These are phyloP conservation scores for Rhytidhysteron rufulum DNA, from an alignment of 2,329 filamentous ascomycete genomes.

Conservation along the genomic window DNA sequence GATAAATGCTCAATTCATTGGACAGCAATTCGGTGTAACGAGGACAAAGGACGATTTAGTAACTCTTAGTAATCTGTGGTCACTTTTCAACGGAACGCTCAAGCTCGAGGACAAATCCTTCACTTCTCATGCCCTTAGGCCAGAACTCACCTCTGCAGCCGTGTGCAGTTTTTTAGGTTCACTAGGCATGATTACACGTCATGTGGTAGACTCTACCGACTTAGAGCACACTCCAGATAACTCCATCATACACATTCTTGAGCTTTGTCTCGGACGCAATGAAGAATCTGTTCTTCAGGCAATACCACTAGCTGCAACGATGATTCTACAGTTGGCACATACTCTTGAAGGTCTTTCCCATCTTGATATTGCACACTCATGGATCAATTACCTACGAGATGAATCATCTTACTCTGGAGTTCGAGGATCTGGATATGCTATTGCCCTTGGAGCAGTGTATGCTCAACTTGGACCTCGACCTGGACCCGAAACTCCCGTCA, in stretches of 20 bases:
- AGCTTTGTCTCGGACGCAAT: constrained; percentile 31
- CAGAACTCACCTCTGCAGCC: constrained; percentile 63
- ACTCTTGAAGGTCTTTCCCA: constrained; percentile 6
- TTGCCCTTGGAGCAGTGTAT: constrained; percentile 42
- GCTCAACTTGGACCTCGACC: constrained; percentile 10
- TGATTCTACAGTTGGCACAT: constrained; percentile 17
- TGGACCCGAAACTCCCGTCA: neutral
- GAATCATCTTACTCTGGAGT: constrained; percentile 38
- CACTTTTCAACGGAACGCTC: constrained; percentile 25
- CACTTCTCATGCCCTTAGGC: constrained; percentile 48
- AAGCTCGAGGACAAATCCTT: constrained; percentile 37
- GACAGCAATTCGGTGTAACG: neutral
- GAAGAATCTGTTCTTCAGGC: constrained; percentile 31
- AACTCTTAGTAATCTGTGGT: constrained; percentile 26
- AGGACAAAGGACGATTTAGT: neutral
- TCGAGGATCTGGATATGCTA: constrained; percentile 39
- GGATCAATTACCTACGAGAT: constrained; percentile 27
- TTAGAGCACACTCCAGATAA: constrained; percentile 9
- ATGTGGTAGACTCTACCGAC: constrained; percentile 4
- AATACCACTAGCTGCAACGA: constrained; percentile 20
- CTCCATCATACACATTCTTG: constrained; percentile 20
- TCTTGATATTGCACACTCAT: constrained; percentile 19
- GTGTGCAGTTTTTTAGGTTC: constrained; percentile 52
- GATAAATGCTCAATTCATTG: neutral
- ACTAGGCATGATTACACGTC: constrained; percentile 16